Evolutionary conservation across 768 basidiomycete species (phyloP).

Genomic region (Tulasnella sp.): DNA sequence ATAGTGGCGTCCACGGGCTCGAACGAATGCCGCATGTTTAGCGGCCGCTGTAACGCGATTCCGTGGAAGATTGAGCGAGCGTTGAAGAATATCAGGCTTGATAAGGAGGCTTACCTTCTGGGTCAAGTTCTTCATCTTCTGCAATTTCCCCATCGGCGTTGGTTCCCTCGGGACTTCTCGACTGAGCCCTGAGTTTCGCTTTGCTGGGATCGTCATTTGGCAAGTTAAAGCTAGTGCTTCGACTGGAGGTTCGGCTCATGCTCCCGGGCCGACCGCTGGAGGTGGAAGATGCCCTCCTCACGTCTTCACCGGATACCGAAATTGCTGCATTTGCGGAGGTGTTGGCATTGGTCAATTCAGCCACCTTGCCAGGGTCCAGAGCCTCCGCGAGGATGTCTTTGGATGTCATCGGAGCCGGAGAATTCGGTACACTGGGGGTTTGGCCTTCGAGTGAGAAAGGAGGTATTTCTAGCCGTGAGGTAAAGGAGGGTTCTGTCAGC

Average conservation of each 20-base stretch:
- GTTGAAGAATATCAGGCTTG: not conserved
- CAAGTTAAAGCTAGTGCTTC: conserved; percentile 83
- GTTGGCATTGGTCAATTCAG: conserved; percentile 8
- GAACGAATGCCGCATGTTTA: conserved; percentile 80
- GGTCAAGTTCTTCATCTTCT: conserved; percentile 82
- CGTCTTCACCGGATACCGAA: not conserved
- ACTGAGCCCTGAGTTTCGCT: conserved; percentile 57
- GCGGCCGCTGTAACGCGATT: conserved; percentile 59
- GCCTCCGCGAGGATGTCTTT: not conserved
- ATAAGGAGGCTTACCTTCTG: conserved; percentile 66
- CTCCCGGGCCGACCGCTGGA: conserved; percentile 54
- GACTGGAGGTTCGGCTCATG: conserved; percentile 54
- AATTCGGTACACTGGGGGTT: conserved; percentile 43
- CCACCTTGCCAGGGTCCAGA: conserved; percentile 30
- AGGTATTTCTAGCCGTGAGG: conserved; percentile 69
- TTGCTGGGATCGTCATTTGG: conserved; percentile 62
- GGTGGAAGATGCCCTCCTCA: conserved; percentile 49
- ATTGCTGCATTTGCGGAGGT: conserved; percentile 11
- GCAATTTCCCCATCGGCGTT: conserved; percentile 51
- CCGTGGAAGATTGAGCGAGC: not conserved
- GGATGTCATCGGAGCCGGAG: conserved; percentile 49
- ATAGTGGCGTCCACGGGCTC: conserved; percentile 81
- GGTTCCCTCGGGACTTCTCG: conserved; percentile 46
- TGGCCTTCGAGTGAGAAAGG: conserved; percentile 59
- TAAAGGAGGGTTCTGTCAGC: conserved; percentile 6